A percentile compares a stretch with the other conserved stretches of the same genome.
Evolutionary conservation across 2,329 filamentous ascomycete genomes (phyloP).

Genomic region (Fusarium liriodendri): DNA sequence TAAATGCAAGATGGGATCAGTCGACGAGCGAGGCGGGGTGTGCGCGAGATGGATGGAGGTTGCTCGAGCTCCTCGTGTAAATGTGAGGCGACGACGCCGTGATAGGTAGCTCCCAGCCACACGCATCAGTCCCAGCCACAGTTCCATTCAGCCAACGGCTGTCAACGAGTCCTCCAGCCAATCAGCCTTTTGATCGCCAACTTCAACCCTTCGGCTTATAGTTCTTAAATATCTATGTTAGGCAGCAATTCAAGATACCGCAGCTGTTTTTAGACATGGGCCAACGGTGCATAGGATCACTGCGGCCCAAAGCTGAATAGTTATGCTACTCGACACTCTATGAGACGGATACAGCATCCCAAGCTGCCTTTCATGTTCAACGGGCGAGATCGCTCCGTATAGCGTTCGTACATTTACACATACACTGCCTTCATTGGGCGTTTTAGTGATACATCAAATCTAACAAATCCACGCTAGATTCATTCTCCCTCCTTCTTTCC

Average conservation of each 20-base stretch:
- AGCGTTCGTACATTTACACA: slow-evolving; percentile 43
- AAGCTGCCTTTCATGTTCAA: not conserved
- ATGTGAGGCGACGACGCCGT: slow-evolving; percentile 5
- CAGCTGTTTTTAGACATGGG: not conserved
- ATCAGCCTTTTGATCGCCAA: not conserved
- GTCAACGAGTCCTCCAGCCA: not conserved
- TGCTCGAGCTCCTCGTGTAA: slow-evolving; percentile 20
- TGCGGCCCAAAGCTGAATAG: not conserved
- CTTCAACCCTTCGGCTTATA: not conserved
- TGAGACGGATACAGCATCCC: not conserved
- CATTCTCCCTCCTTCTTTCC: slow-evolving; percentile 29
- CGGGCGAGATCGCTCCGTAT: slow-evolving; percentile 17
- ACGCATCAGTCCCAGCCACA: slow-evolving; percentile 20
- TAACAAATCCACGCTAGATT: not conserved
- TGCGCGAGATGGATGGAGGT: slow-evolving; percentile 13
- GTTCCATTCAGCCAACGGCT: not conserved
- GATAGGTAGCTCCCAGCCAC: slow-evolving; percentile 28
- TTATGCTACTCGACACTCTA: not conserved
- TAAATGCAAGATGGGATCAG: not conserved
- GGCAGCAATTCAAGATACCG: not conserved
- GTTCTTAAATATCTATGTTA: not conserved
- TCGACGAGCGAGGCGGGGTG: slow-evolving; percentile 26
- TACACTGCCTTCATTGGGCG: slow-evolving; percentile 32
- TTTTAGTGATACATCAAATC: slow-evolving; percentile 27
- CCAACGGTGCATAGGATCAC: not conserved